A percentile compares a stretch with the other conserved stretches of the same genome.
Conservation (phyloP, 495 filamentous ascomycete genomes). For the Hyaloscypha bicolor region DNA sequence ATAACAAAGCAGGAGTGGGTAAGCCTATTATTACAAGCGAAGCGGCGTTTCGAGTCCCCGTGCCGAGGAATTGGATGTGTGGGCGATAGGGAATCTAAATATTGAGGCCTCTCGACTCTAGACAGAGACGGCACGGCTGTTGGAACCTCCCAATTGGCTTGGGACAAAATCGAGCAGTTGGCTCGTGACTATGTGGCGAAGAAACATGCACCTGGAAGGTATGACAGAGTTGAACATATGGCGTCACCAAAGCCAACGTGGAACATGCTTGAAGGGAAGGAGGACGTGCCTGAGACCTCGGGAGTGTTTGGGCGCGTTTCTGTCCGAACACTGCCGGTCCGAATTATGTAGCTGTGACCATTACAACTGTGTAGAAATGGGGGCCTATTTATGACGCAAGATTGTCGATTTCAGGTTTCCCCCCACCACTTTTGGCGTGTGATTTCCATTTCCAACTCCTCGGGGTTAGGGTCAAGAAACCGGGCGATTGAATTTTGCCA, state of each 20-base stretch:
- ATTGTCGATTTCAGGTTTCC: not conserved
- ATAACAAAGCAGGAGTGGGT: too few species aligned
- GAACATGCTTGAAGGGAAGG: slow-evolving; percentile 3
- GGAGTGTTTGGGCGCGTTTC: too few species aligned
- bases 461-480: slow-evolving; percentile 47
- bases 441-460: slow-evolving; percentile 51
- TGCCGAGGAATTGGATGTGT: too few species aligned
- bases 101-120: too few species aligned
- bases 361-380: too few species aligned
- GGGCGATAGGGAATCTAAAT: too few species aligned
- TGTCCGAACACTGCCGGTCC: too few species aligned
- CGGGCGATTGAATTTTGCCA: slow-evolving; percentile 49
- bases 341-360: too few species aligned
- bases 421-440: slow-evolving; percentile 39
- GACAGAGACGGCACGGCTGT: not conserved
- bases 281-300: not conserved
- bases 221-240: slow-evolving; percentile 4
- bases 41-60: too few species aligned
- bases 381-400: too few species aligned
- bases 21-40: too few species aligned
- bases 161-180: not conserved
- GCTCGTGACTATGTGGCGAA: not conserved
- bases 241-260: slow-evolving; percentile 1
- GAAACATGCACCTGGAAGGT: slow-evolving; percentile 6
- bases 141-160: not conserved